phyloP scores from a whole-genome alignment of 148 eudicot genomes.

The Camellia sinensis region DNA sequence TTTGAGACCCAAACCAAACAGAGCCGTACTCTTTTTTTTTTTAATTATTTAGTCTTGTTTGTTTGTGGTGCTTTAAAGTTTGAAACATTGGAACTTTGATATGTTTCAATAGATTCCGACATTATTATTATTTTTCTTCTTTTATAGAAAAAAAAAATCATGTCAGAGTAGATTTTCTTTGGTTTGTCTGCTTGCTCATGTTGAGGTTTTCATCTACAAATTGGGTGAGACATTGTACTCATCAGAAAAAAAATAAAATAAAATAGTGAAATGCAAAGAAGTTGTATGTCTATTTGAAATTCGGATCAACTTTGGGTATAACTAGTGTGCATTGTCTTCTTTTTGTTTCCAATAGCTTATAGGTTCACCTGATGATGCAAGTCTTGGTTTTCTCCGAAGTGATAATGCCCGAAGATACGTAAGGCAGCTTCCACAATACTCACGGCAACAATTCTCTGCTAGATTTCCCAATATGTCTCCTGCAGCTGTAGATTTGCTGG shows the following conservation, averaged over 20 bases:
- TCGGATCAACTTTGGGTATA: background rate
- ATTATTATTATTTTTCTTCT: too few species aligned
- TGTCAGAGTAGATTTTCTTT: too few species aligned
- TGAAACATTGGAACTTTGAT: too few species aligned
- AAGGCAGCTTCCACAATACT: slow-evolving; percentile 78
- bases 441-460: slow-evolving; percentile 65
- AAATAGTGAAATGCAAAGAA: background rate
- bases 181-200: background rate
- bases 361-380: slow-evolving; percentile 91
- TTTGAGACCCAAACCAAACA: too few species aligned
- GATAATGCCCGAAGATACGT: slow-evolving; percentile 89
- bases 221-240: background rate
- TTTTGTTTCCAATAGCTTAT: slow-evolving; percentile 59
- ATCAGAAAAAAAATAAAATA: background rate
- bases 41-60: too few species aligned
- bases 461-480: slow-evolving; percentile 73
- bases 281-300: background rate
- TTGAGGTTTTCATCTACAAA: background rate
- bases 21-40: too few species aligned
- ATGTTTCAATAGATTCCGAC: too few species aligned
- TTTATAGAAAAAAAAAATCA: too few species aligned
- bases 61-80: too few species aligned
- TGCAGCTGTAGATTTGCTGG: slow-evolving; percentile 81
- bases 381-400: slow-evolving; percentile 77
- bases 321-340: slow-evolving; percentile 10